Evolutionary conservation across 768 basidiomycete species (phyloP).

Genomic region (Imleria badia): DNA sequence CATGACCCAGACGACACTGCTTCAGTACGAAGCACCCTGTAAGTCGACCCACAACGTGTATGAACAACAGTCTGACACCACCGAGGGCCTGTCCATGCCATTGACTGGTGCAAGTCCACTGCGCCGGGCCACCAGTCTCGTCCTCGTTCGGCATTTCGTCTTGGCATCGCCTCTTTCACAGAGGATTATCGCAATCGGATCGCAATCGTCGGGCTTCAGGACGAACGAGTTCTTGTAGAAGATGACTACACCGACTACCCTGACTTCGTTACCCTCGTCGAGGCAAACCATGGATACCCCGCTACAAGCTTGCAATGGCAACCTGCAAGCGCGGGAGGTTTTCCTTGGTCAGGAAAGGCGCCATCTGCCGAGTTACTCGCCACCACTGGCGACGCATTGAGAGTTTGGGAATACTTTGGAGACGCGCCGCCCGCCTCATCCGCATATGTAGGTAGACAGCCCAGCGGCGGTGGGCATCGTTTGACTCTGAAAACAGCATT

Average conservation of each 20-base stretch:
- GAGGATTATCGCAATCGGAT: slow-evolving; percentile 84
- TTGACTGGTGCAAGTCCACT: slow-evolving; percentile 87
- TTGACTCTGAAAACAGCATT: slow-evolving; percentile 73
- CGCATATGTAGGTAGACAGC: slow-evolving; percentile 68
- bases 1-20: slow-evolving; percentile 70
- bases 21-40: slow-evolving; percentile 88
- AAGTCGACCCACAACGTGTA: slow-evolving; percentile 34
- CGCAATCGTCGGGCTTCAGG: slow-evolving; percentile 75
- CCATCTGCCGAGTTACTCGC: slow-evolving; percentile 79
- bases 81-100: slow-evolving; percentile 79
- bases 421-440: slow-evolving; percentile 60
- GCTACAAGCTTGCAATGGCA: slow-evolving; percentile 95
- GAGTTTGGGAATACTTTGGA: slow-evolving; percentile 86
- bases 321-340: slow-evolving; percentile 63
- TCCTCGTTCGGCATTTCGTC: slow-evolving; percentile 75
- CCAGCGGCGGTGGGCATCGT: slow-evolving; percentile 56
- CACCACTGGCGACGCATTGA: slow-evolving; percentile 89
- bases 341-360: slow-evolving; percentile 69
- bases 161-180: slow-evolving; percentile 81
- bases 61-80: slow-evolving; percentile 19
- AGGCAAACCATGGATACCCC: slow-evolving; percentile 86
- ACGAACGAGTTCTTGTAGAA: slow-evolving; percentile 85
- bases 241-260: slow-evolving; percentile 81
- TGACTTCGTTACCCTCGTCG: slow-evolving; percentile 84
- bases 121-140: slow-evolving; percentile 71